Conservation (phyloP, 345 rosid species). For the Linum lewisii region DNA sequence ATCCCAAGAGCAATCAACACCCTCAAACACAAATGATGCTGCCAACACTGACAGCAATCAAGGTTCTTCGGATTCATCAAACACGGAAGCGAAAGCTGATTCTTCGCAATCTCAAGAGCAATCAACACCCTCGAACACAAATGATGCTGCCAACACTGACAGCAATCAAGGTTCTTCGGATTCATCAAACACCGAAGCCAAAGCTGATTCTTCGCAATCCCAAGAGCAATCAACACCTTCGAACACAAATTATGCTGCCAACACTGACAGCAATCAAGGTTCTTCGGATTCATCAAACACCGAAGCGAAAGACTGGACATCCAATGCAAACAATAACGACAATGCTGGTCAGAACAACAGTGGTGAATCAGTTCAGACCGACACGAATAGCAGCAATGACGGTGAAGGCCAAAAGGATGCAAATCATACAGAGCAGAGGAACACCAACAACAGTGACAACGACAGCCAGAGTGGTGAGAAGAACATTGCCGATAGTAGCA, state of each 20-base stretch:
- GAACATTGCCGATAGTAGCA: conserved; percentile 8
- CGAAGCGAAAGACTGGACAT: not conserved
- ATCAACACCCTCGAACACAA: conserved; percentile 12
- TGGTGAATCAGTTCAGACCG: too few relatives aligned
- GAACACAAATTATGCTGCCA: conserved; percentile 11
- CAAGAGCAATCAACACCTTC: conserved; percentile 20
- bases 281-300: not conserved
- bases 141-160: conserved; percentile 15
- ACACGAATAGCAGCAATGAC: not conserved
- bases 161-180: conserved; percentile 6
- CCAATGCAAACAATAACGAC: conserved; percentile 6
- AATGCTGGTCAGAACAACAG: not conserved
- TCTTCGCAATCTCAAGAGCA: conserved; percentile 22
- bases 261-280: conserved; percentile 11
- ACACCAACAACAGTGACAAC: conserved; percentile 2
- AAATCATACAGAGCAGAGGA: not conserved
- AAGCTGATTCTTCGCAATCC: conserved; percentile 17
- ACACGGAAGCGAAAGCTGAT: conserved; percentile 4
- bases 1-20: conserved; percentile 18
- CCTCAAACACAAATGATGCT: conserved; percentile 13
- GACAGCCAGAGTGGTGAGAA: conserved; percentile 14
- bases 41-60: conserved; percentile 18
- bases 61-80: not conserved
- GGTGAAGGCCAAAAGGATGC: not conserved
- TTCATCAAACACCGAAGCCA: not conserved